These are phyloP conservation scores for Casuarina glauca DNA, from an alignment of 306 rosid genomes.

Conservation along the genomic window DNA sequence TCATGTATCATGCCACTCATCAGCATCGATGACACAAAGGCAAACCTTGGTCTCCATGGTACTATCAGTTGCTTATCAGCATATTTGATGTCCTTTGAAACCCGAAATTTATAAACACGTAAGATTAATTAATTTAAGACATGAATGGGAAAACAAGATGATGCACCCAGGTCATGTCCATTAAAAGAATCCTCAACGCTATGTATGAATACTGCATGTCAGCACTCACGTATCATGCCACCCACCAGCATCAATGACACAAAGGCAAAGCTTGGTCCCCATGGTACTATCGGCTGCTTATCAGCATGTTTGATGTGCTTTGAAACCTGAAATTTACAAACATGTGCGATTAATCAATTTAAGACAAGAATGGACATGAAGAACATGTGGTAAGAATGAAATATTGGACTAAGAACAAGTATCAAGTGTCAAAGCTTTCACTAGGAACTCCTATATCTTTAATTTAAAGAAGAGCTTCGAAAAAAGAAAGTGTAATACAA, in stretches of 20 bases:
- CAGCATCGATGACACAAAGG: slow-evolving; percentile 24
- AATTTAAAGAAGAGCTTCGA: neutral
- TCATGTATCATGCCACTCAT: neutral
- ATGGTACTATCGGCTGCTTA: slow-evolving; percentile 90
- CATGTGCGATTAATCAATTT: slow-evolving; percentile 17
- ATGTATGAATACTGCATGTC: neutral
- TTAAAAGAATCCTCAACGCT: neutral
- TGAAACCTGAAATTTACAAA: slow-evolving; percentile 64
- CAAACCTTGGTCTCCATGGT: slow-evolving; percentile 99
- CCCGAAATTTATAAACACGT: slow-evolving; percentile 44
- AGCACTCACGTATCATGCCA: neutral
- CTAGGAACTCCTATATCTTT: neutral
- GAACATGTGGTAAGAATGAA: neutral
- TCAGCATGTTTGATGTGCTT: slow-evolving; percentile 96
- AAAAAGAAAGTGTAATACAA: neutral
- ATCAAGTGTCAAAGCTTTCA: neutral
- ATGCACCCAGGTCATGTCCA: no score
- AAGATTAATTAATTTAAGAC: slow-evolving; percentile 22
- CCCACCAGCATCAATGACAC: slow-evolving; percentile 16
- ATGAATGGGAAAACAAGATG: neutral
- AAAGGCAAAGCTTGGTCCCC: slow-evolving; percentile 92
- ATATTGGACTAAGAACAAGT: neutral
- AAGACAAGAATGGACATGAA: slow-evolving; percentile 6
- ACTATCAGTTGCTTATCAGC: slow-evolving; percentile 95
- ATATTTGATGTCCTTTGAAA: slow-evolving; percentile 93